Evolutionary conservation across 257 asterid genomes (phyloP).

Genomic region (Anisodus acutangulus): DNA sequence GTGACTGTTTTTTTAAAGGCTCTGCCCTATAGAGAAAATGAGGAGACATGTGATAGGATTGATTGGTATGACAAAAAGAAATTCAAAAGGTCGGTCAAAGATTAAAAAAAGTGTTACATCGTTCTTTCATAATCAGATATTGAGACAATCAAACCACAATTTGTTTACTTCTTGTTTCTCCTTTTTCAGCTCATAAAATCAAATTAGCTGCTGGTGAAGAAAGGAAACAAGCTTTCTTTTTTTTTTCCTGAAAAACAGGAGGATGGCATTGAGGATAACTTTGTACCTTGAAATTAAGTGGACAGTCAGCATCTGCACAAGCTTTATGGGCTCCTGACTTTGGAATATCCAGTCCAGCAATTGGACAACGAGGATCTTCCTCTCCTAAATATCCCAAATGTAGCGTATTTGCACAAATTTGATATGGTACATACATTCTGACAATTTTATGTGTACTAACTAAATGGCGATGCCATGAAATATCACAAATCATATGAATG

Average conservation of each 20-base stretch:
- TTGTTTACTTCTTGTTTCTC: background rate
- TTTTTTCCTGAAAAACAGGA: background rate
- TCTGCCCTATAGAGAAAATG: background rate
- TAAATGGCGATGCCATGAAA: background rate
- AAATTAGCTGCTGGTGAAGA: background rate
- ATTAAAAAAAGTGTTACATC: background rate
- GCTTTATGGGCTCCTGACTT: slow-evolving; percentile 49
- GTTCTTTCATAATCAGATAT: background rate
- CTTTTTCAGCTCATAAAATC: background rate
- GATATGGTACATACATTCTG: background rate
- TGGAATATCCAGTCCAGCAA: slow-evolving; percentile 64
- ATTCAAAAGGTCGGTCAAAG: background rate
- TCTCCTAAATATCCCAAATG: slow-evolving; percentile 48
- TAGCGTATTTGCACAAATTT: background rate
- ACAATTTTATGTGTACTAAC: background rate
- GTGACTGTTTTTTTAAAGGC: background rate
- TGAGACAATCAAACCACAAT: background rate
- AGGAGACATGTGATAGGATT: background rate
- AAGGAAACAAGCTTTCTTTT: background rate
- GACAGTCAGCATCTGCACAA: slow-evolving; percentile 44
- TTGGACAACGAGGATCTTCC: slow-evolving; percentile 85
- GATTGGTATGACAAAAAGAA: background rate
- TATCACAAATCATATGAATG: background rate
- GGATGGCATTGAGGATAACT: background rate
- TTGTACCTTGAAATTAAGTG: slow-evolving; percentile 62